phyloP scores from a whole-genome alignment of 768 basidiomycete species.

The Boletus speciosus region DNA sequence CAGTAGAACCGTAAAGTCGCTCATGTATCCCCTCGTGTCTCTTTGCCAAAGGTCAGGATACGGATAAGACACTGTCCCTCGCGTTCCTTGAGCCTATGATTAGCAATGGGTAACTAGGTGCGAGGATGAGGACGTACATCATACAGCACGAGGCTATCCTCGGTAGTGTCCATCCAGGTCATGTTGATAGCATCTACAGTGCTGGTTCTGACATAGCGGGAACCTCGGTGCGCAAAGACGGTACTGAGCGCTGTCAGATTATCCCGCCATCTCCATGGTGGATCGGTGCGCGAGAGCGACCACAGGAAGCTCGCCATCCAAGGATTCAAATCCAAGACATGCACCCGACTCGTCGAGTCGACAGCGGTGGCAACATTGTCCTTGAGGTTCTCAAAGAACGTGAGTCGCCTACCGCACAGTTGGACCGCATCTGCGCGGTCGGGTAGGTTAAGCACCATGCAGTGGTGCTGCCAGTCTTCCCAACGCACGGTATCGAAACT shows the following conservation, averaged over 20 bases:
- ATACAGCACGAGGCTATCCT: constrained; percentile 58
- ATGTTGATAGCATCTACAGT: constrained; percentile 45
- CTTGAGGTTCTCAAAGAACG: constrained; percentile 30
- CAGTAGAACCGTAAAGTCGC: not conserved
- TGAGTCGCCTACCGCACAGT: constrained; percentile 29
- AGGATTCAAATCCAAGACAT: constrained; percentile 31
- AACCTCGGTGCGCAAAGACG: constrained; percentile 25
- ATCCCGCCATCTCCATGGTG: constrained; percentile 34
- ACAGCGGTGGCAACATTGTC: constrained; percentile 4
- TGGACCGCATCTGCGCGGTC: constrained; percentile 30
- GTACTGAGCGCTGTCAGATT: constrained; percentile 25
- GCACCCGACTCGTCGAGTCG: constrained; percentile 24
- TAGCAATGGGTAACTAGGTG: not conserved
- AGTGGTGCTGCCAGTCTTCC: constrained; percentile 49
- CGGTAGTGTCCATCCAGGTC: constrained; percentile 52
- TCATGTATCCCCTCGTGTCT: constrained; percentile 16
- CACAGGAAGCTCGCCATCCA: constrained; percentile 22
- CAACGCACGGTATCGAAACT: constrained; percentile 49
- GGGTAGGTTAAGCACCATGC: constrained; percentile 33
- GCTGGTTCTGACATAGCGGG: constrained; percentile 30
- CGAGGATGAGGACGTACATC: constrained; percentile 38
- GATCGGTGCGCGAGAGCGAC: constrained; percentile 23
- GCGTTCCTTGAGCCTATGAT: constrained; percentile 22
- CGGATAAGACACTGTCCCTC: constrained; percentile 33
- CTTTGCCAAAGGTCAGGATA: constrained; percentile 31